Evolutionary conservation across 2,329 filamentous ascomycete genomes (phyloP), one percentile per base, ranked within the genome.

Genomic region (Bipolaris oryzae): DNA sequence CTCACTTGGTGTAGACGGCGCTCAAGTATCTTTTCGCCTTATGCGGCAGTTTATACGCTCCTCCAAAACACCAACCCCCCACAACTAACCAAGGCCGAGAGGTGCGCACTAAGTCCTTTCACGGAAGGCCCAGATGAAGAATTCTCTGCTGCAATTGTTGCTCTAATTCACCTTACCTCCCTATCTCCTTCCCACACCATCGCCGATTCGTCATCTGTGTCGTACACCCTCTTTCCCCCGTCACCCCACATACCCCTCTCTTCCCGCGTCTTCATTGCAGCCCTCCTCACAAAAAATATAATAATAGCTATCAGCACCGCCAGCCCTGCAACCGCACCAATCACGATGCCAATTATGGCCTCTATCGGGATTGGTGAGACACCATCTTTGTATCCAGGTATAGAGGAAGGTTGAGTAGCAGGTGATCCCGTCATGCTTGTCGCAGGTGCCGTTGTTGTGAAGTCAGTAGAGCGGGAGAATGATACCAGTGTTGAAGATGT

Each of bases 251-350:
- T 9, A 6, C 7, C 11, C 9, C 20, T 4, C 20, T 21, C 46
- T n/a, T 46, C n/a, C 33, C 34, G 43, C 23, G 46, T 55, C 10
- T 55, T 51, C 11, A 28, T 38, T 5, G 20, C 18, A 3, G 42
- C 35, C 41, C 47, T 52, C 23, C 68, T 35, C 6, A 56, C 16
- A 53, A 62, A 58, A 53, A 61, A 62, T 25, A 60, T 42, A 25
- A 60, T 44, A 21, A 57, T 48, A 10, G 53, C 55, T 25, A 59
- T 33, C 20, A 70, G 41, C 25, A 60, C 18, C 2, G 50, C 53
- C 38, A 68, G 51, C 18, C 50, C 55, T 13, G 48, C 46, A n/a
- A 63, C 28, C 7, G 42, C 49, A 33, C 64, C 61, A 28, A 70
- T 47, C 5, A 53, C 50, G 11, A 64, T 59, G 23, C 61, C 64